Base-by-base conservation (phyloP, 2,329 filamentous ascomycete species). In the Fusarium dlaminii region DNA sequence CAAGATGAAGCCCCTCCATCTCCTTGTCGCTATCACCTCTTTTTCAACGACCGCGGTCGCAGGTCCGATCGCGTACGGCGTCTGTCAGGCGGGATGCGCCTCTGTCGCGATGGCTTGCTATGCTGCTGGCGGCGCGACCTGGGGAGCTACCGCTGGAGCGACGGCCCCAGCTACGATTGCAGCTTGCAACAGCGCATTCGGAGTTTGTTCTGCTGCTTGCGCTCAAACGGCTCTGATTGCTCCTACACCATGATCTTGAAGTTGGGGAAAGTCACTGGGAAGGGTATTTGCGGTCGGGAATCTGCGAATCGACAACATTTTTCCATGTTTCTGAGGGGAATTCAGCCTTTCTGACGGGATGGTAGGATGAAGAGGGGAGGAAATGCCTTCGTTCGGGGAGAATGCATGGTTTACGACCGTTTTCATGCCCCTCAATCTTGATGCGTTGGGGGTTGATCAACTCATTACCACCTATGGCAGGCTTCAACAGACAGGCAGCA, bases 31-130 rank as follows among this genome's bases (percentile, higher is more conserved):
- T 0, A 6, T 22, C 27, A 0, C 1, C 20, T 30, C 27, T 17
- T 1, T 48, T 22, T 48, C 49, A 0, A 10, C 30, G 1, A 5
- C 49, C n/a, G 32, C 9, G 0, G 9, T 11, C 3, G 43, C 62
- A 3, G 64, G 64, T 0, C 51, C 64, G 9, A 22, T 66, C 27
- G 42, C 60, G 0, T 66, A 66, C 18, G 49, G 49, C 9, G 22
- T 56, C 14, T 66, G 49, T 10, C 61, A 66, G 24, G 36, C 29
- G 8, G 64, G 64, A 11, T 66, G 43, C 15, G 37, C 60, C 6
- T 11, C 36, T 9, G 32, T 66, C 14, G 49, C 30, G 5, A 66
- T 66, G 49, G 61, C 49, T 37, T 66, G 49, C 27, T 66, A 66
- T 5, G 37, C 22, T 14, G 61, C 60, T 24, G 64, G 42, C 11